phyloP scores from a whole-genome alignment of 2,329 filamentous ascomycete genomes.

The Botrytis hyacinthi region DNA sequence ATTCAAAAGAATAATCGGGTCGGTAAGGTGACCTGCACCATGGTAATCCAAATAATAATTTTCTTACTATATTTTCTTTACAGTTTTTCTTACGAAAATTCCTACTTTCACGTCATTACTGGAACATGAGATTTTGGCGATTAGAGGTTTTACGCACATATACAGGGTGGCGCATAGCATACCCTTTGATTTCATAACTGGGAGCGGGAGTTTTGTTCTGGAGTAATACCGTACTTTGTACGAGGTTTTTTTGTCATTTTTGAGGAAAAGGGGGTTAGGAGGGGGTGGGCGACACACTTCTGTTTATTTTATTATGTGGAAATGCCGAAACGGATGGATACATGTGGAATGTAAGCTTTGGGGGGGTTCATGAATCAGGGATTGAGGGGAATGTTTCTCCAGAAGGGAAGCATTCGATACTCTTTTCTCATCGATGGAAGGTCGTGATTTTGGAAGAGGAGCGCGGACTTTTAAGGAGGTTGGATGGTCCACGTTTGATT shows the following conservation, averaged over 20 bases:
- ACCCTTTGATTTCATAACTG: slow-evolving; percentile 4
- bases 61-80: neutral
- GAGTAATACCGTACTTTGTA: slow-evolving; percentile 6
- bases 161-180: slow-evolving; percentile 13
- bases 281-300: neutral
- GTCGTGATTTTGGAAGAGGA: neutral
- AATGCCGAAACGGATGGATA: neutral
- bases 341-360: neutral
- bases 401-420: neutral
- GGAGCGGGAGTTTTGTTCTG: slow-evolving; percentile 7
- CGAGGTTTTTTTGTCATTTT: slow-evolving; percentile 31
- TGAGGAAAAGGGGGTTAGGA: neutral
- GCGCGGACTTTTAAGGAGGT: neutral
- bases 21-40: too few relatives aligned
- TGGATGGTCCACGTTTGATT: neutral
- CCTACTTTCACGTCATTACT: neutral
- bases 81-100: neutral
- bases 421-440: neutral
- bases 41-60: neutral
- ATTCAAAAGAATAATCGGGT: neutral
- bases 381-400: neutral
- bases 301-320: neutral
- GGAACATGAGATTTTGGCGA: neutral
- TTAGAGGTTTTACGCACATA: slow-evolving; percentile 12
- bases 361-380: neutral